Percentiles rank a stretch among this genome's conserved stretches.
These are phyloP conservation scores for Crithidia bombi DNA, from an alignment of 208 protist genomes.

Conservation along the genomic window DNA sequence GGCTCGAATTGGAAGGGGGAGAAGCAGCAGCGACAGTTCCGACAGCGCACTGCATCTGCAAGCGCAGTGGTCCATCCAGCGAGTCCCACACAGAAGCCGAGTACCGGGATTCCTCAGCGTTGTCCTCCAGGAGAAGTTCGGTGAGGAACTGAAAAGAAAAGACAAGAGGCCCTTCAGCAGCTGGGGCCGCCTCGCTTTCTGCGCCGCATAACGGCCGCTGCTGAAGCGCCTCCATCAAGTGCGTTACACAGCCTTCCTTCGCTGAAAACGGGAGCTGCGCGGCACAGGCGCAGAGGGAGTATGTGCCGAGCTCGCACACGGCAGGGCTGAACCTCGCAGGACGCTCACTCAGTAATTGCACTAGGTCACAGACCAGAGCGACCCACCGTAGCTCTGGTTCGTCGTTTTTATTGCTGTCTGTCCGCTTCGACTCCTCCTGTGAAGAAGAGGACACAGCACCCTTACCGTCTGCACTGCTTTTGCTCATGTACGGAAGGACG, in stretches of 20 bases:
- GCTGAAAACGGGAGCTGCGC: neutral
- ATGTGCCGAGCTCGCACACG: constrained; percentile 11
- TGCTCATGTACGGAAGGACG: constrained; percentile 9
- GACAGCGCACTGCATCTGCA: neutral
- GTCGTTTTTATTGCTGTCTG: neutral
- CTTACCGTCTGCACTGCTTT: constrained; percentile 5
- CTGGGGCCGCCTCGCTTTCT: neutral
- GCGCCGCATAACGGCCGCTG: constrained; percentile 1
- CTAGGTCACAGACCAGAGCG: constrained; percentile 24
- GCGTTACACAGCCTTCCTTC: neutral
- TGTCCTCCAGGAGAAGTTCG: neutral
- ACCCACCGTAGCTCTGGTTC: constrained; percentile 7
- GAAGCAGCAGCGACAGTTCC: neutral
- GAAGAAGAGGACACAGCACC: constrained; percentile 8
- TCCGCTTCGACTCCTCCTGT: constrained; percentile 1
- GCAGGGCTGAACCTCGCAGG: neutral
- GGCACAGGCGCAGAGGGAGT: constrained; percentile 7
- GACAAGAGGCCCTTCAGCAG: neutral
- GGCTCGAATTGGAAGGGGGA: neutral
- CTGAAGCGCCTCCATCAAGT: neutral
- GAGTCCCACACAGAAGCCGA: constrained; percentile 1
- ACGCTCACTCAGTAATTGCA: constrained; percentile 24
- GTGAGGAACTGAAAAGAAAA: constrained; percentile 25
- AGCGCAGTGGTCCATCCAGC: constrained; percentile 15
- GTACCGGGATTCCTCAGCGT: neutral